Percentiles rank a stretch among this genome's conserved stretches.
These are phyloP conservation scores for Stemphylium lycopersici DNA, from an alignment of 2,329 filamentous ascomycete species.

Conservation along the genomic window DNA sequence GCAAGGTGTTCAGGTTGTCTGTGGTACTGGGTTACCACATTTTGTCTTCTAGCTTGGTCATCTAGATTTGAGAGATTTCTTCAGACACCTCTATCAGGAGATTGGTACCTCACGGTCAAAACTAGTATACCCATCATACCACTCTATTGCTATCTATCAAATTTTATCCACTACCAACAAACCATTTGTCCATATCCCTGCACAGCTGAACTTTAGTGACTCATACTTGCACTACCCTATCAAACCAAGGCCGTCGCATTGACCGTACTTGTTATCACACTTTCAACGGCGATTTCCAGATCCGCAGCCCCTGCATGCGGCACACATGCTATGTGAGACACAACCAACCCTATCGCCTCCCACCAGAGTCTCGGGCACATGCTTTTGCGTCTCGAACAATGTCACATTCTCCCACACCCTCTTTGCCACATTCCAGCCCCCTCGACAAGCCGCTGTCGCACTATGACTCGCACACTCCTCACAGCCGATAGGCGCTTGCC, in stretches of 20 bases:
- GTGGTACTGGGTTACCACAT: constrained; percentile 23
- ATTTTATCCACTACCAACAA: constrained; percentile 15
- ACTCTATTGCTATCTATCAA: constrained; percentile 28
- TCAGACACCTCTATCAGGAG: constrained; percentile 21
- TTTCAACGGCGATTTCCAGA: constrained; percentile 15
- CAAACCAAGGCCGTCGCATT: constrained; percentile 8
- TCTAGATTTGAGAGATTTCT: constrained; percentile 31
- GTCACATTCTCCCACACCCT: constrained; percentile 18
- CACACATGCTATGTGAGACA: constrained; percentile 41
- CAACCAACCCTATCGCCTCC: constrained; percentile 19
- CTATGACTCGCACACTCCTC: constrained; percentile 14
- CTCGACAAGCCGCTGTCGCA: constrained; percentile 6
- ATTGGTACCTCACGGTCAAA: constrained; percentile 40
- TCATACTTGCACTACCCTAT: neutral
- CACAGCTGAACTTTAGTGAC: neutral
- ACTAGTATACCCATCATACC: constrained; percentile 35
- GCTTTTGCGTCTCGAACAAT: constrained; percentile 14
- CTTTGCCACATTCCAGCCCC: constrained; percentile 8
- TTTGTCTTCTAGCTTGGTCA: constrained; percentile 23
- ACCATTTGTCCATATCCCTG: neutral
- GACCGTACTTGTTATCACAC: neutral
- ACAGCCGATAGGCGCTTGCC: constrained; percentile 19
- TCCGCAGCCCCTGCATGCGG: constrained; percentile 26
- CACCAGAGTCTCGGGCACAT: constrained; percentile 17
- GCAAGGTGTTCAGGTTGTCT: constrained; percentile 28